Evolutionary conservation across 768 basidiomycete genomes (phyloP), one percentile per base, ranked within the genome.

Genomic region (Steccherinum ochraceum): DNA sequence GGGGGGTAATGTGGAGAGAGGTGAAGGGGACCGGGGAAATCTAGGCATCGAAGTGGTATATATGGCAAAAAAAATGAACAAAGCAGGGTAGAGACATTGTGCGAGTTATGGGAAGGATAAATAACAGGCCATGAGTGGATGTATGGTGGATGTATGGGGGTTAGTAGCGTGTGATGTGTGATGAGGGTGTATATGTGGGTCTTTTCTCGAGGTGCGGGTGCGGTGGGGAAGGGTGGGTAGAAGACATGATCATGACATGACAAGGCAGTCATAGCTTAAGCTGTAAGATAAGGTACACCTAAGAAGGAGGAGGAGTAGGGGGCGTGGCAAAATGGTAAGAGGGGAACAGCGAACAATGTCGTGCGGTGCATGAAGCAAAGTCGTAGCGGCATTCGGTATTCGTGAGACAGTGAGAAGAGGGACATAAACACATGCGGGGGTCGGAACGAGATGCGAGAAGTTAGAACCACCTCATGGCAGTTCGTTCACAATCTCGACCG

Each of bases 401-500:
- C n/a, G n/a, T n/a, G n/a, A n/a, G n/a, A n/a, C n/a, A n/a, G n/a
- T n/a, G n/a, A n/a, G n/a, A n/a, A n/a, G n/a, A n/a, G n/a, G n/a
- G n/a, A n/a, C n/a, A n/a, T n/a, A n/a, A n/a, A n/a, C n/a, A n/a
- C n/a, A n/a, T n/a, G n/a, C n/a, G n/a, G n/a, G n/a, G n/a, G n/a
- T n/a, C n/a, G n/a, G n/a, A n/a, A n/a, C n/a, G n/a, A n/a, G n/a
- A n/a, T n/a, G n/a, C n/a, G n/a, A n/a, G n/a, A n/a, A n/a, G n/a
- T n/a, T n/a, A n/a, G n/a, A n/a, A n/a, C n/a, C n/a, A 5, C 25
- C 30, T 57, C 52, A 64, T 23, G 58, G 57, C 50, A 52, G 43
- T 43, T 67, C 62, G 25, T 60, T 56, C 48, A 85, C 91, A 52
- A 96, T 68, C 62, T 95, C 91, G 24, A 80, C 82, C 5, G 92